Evolutionary conservation across 1,284 basidiomycete genomes (phyloP), one percentile per base, ranked within the genome.

Genomic region (Rhizoctonia solani): DNA sequence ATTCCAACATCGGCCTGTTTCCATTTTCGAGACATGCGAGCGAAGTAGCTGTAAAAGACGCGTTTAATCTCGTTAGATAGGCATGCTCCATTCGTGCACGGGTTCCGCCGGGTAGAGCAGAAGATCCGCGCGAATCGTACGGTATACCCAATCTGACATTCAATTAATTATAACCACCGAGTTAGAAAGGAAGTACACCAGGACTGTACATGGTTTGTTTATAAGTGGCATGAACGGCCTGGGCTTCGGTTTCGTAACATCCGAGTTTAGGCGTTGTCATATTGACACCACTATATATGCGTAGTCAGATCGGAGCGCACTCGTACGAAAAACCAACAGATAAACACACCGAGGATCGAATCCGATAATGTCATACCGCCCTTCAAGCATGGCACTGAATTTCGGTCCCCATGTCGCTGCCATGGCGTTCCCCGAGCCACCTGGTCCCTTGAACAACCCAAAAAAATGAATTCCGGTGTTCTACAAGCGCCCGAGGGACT

Each of bases 391-490:
- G 11, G 13, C 23, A 4, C 68, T 52, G 9, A 72, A 50, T 9
- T 42, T 8, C 0, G 14, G 4, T 0, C 68, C 72, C 8, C 61
- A 39, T 0, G 37, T 37, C 11, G 67, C 47, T 13, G 71, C 39
- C 1, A 53, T 37, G 4, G 47, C 50, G 4, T 68, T 70, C 0
- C 72, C 71, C 13, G 68, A 69, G 0, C 69, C 71, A 2, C 71
- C 71, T 1, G 72, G 71, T 5, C 73, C 72, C 4, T 71, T n/a
- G n/a, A n/a, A n/a, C n/a, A n/a, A 16, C 21, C 13, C 11, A 47
- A 47, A 19, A 39, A 16, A 52, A 14, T 4, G 14, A 46, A n/a
- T n/a, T 1, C n/a, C 37, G 32, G 27, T 25, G 6, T 8, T 14
- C 21, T 13, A 39, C n/a, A 21, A 5, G 19, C 8, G 6, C 29